Evolutionary conservation across 2,329 filamentous ascomycete genomes (phyloP).

Genomic region (Fusarium tricinctum): DNA sequence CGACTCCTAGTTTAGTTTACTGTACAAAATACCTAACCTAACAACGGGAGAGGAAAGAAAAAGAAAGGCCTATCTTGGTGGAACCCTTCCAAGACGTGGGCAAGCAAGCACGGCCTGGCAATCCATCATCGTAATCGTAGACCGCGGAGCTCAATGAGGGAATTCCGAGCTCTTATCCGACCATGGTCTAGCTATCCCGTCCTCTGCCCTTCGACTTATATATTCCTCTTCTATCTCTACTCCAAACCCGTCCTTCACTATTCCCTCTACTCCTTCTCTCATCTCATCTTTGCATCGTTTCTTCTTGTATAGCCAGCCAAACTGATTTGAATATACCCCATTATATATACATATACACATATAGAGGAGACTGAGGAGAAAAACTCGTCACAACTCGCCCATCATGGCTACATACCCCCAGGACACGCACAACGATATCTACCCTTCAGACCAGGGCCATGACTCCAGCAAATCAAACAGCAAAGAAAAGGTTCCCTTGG

Average conservation of each 20-base stretch:
- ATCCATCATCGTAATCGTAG: slow-evolving; percentile 32
- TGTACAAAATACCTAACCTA: too few relatives aligned
- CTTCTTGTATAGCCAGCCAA: slow-evolving; percentile 17
- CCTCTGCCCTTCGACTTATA: slow-evolving; percentile 37
- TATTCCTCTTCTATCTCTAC: slow-evolving; percentile 35
- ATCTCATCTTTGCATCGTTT: slow-evolving; percentile 8
- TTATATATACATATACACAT: not conserved
- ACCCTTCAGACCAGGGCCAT: slow-evolving; percentile 47
- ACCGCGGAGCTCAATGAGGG: slow-evolving; percentile 41
- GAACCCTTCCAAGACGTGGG: slow-evolving; percentile 28
- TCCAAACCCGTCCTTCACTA: slow-evolving; percentile 9
- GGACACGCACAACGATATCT: slow-evolving; percentile 45
- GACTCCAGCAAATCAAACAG: slow-evolving; percentile 48
- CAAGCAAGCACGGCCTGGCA: slow-evolving; percentile 21
- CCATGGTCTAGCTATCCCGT: slow-evolving; percentile 4
- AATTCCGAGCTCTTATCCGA: slow-evolving; percentile 41
- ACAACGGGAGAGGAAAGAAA: too few relatives aligned
- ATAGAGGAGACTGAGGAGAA: not conserved
- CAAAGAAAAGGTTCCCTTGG: slow-evolving; percentile 47
- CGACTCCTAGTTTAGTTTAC: slow-evolving; percentile 21
- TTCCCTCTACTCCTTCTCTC: slow-evolving; percentile 3
- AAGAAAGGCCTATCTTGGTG: slow-evolving; percentile 22
- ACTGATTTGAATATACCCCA: slow-evolving; percentile 8
- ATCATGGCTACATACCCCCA: slow-evolving; percentile 41
- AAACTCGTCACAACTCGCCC: slow-evolving; percentile 14